phyloP scores from a whole-genome alignment of 2,329 filamentous ascomycete species.

The Aspergillus cejpii region DNA sequence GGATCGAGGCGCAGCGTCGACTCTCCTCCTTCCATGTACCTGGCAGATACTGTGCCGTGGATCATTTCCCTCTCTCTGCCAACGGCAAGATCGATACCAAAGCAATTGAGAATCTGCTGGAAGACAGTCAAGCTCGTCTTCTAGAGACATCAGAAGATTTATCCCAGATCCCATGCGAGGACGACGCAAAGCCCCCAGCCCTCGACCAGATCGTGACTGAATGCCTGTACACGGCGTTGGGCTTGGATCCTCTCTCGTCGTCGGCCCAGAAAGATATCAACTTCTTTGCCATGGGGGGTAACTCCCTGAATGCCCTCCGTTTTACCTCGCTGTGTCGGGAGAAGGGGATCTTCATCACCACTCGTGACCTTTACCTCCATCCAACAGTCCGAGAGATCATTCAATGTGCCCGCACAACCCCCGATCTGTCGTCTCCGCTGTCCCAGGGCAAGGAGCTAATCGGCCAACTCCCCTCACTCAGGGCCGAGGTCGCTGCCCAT shows the following conservation, averaged over 20 bases:
- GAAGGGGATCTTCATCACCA: background rate
- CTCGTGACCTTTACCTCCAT: background rate
- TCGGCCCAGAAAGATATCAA: background rate
- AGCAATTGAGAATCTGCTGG: background rate
- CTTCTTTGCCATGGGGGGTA: background rate
- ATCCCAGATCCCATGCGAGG: background rate
- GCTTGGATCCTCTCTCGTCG: background rate
- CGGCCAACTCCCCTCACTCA: background rate
- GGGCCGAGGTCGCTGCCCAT: background rate
- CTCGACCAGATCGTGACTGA: background rate
- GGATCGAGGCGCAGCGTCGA: background rate
- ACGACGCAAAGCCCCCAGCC: background rate
- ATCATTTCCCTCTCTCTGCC: background rate
- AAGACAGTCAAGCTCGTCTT: background rate
- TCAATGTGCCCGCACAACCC: background rate
- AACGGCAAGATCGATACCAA: background rate
- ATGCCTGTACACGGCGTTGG: background rate
- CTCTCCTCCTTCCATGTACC: background rate
- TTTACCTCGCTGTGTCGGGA: background rate
- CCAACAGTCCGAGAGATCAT: background rate
- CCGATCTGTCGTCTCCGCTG: background rate
- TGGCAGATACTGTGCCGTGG: background rate
- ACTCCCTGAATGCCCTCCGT: background rate
- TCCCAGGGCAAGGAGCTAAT: background rate
- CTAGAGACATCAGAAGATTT: background rate